A percentile compares a stretch with the other conserved stretches of the same genome.
These are phyloP conservation scores for Selenicereus undatus DNA, from an alignment of 148 eudicot species.

Conservation along the genomic window DNA sequence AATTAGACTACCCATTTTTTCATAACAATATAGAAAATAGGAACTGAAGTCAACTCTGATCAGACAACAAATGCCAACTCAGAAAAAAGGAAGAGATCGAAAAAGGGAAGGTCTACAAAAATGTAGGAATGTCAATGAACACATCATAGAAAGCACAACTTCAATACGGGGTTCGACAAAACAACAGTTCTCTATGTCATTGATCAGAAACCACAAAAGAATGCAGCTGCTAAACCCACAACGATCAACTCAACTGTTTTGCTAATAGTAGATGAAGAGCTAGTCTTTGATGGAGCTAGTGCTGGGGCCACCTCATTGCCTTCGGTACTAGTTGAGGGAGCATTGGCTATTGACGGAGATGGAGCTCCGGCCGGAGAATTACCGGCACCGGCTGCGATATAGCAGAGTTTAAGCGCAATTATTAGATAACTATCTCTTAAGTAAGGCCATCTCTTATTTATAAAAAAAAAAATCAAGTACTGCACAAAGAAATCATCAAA, in stretches of 20 bases:
- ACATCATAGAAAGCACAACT: not conserved
- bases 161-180: not conserved
- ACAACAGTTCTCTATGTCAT: not conserved
- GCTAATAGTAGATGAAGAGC: conserved; percentile 2
- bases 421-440: not conserved
- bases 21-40: not conserved
- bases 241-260: conserved; percentile 10
- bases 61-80: not conserved
- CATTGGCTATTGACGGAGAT: not conserved
- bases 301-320: conserved; percentile 15
- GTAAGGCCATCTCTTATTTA: too few relatives aligned
- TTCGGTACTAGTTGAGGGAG: conserved; percentile 10
- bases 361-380: conserved; percentile 27
- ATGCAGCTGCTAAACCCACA: conserved; percentile 16
- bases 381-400: not conserved
- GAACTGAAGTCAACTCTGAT: not conserved
- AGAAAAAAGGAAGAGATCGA: too few relatives aligned
- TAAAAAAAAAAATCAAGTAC: too few relatives aligned
- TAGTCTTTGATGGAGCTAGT: conserved; percentile 5
- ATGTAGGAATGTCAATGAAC: not conserved
- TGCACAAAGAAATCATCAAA: too few relatives aligned
- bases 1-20: too few relatives aligned
- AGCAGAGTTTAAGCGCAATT: not conserved
- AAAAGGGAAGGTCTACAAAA: not conserved
- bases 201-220: conserved; percentile 14